A percentile compares a stretch with the other conserved stretches of the same genome.
phyloP scores from a whole-genome alignment of 2,329 filamentous ascomycete species.

The Salinomyces thailandicus region DNA sequence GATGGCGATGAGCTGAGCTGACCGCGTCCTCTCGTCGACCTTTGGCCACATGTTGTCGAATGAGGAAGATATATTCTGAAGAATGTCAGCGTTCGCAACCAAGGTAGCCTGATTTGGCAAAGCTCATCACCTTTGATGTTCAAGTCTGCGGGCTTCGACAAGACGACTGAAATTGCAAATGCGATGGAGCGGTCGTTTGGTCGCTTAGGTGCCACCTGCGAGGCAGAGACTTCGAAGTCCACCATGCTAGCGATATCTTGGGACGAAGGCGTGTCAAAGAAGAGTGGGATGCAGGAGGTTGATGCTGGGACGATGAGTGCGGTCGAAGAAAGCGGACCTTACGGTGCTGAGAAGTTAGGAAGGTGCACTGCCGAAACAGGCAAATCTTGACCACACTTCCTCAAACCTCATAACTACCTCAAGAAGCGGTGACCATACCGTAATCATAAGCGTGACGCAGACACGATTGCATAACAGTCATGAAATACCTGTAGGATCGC shows the following conservation, averaged over 20 bases:
- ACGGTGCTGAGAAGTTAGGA: no score
- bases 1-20: conserved; percentile 21
- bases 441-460: no score
- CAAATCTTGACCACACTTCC: no score
- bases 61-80: conserved; percentile 21
- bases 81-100: conserved; percentile 9
- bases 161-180: conserved; percentile 22
- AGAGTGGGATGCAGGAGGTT: no score
- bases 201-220: conserved; percentile 3
- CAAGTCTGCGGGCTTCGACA: conserved; percentile 27
- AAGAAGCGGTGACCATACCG: no score
- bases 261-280: not conserved
- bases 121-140: conserved; percentile 18
- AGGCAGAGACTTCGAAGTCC: not conserved
- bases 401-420: no score
- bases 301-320: no score
- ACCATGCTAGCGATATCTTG: not conserved
- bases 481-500: no score
- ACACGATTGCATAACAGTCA: no score
- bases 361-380: no score
- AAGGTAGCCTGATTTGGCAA: not conserved
- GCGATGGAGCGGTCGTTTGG: conserved; percentile 13
- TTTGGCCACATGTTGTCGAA: conserved; percentile 27
- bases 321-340: no score
- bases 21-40: conserved; percentile 15